Evolutionary conservation across 306 rosid species (phyloP).

Genomic region (Sesbania bispinosa): DNA sequence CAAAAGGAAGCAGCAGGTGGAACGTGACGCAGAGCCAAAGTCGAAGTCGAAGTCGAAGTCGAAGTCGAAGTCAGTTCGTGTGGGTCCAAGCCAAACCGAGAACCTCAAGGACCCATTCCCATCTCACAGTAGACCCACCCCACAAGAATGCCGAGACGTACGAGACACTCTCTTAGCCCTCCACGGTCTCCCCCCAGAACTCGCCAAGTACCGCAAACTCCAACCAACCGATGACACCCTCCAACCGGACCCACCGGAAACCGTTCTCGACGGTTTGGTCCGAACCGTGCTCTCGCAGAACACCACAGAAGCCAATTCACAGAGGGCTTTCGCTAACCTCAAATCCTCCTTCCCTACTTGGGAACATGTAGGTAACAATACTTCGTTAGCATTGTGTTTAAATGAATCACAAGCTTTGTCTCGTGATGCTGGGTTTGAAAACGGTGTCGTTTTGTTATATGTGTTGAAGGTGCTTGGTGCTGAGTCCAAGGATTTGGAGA

Average conservation of each 20-base stretch:
- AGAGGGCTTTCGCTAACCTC: conserved; percentile 71
- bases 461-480: conserved; percentile 69
- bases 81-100: not conserved
- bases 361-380: conserved; percentile 16
- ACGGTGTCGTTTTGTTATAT: not conserved
- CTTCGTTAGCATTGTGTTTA: not conserved
- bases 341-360: conserved; percentile 64
- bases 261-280: conserved; percentile 80
- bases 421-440: not conserved
- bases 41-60: not conserved
- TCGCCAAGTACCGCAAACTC: conserved; percentile 61
- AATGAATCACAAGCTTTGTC: not conserved
- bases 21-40: not conserved
- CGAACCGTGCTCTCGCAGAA: conserved; percentile 84
- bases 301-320: conserved; percentile 60
- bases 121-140: conserved; percentile 49
- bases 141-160: conserved; percentile 47
- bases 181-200: conserved; percentile 73
- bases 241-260: conserved; percentile 31
- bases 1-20: conserved; percentile 18
- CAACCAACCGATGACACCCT: not conserved
- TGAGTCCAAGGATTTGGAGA: conserved; percentile 55
- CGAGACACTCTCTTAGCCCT: conserved; percentile 62
- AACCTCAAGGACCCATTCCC: conserved; percentile 49
- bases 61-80: conserved; percentile 5